Conservation (phyloP, 2,329 filamentous ascomycete genomes). For the Thermothelomyces thermophilus region DNA sequence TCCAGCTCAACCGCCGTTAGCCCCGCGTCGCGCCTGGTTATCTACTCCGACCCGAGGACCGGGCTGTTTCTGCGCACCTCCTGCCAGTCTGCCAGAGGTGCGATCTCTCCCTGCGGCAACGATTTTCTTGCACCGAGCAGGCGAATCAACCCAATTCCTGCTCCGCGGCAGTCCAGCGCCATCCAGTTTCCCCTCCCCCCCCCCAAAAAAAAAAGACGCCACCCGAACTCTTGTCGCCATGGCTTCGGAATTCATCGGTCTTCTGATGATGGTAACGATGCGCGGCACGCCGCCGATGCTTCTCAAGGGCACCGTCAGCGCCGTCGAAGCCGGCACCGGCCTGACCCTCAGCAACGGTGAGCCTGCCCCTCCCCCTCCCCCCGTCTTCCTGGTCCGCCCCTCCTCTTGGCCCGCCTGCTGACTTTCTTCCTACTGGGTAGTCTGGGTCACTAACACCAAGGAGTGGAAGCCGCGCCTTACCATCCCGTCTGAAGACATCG, state of each 20-base stretch:
- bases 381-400: not conserved
- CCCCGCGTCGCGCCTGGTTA: not conserved
- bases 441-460: constrained; percentile 34
- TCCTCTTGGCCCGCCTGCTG: not conserved
- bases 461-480: constrained; percentile 40
- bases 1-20: not conserved
- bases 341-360: constrained; percentile 67
- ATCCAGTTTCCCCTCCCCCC: not conserved
- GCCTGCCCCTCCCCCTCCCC: constrained; percentile 21
- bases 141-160: not conserved
- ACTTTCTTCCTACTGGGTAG: constrained; percentile 23
- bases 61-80: not conserved
- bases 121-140: not conserved
- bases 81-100: not conserved
- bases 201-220: not conserved
- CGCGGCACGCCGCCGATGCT: constrained; percentile 53
- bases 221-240: constrained; percentile 36
- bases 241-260: constrained; percentile 66
- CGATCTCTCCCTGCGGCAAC: not conserved
- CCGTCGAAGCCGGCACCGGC: constrained; percentile 59
- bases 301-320: constrained; percentile 63
- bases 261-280: constrained; percentile 68
- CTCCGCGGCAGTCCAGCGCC: not conserved
- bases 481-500: constrained; percentile 41
- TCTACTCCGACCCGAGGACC: not conserved